Conservation (phyloP, 2,329 filamentous ascomycete genomes). For the Epichloe bromicola region DNA sequence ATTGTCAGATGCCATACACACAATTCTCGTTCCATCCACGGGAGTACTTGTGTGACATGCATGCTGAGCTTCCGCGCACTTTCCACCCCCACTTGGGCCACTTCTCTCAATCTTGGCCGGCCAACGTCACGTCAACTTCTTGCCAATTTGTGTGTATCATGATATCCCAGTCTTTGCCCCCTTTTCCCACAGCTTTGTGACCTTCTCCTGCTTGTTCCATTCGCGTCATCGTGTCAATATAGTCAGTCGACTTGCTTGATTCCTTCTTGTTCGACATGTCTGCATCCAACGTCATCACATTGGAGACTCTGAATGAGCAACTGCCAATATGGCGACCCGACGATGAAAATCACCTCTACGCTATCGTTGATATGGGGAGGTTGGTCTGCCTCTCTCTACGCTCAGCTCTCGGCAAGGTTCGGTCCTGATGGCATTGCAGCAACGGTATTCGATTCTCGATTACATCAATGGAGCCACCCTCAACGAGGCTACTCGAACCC, state of each 20-base stretch:
- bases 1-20: too few relatives aligned
- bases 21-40: too few relatives aligned
- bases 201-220: not conserved
- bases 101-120: not conserved
- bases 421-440: conserved; percentile 28
- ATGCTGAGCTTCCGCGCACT: not conserved
- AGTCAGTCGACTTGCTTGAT: too few relatives aligned
- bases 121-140: not conserved
- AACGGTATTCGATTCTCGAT: conserved; percentile 93
- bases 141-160: not conserved
- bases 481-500: conserved; percentile 59
- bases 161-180: not conserved
- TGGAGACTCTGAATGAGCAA: conserved; percentile 36
- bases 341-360: conserved; percentile 36
- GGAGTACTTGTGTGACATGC: too few relatives aligned
- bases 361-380: conserved; percentile 49
- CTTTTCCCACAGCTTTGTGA: not conserved
- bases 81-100: conserved; percentile 1
- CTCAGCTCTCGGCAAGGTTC: not conserved
- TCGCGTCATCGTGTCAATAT: not conserved
- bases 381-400: conserved; percentile 13
- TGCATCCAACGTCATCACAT: conserved; percentile 31
- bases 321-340: conserved; percentile 36
- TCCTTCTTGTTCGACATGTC: conserved; percentile 14
- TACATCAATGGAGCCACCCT: conserved; percentile 60